phyloP scores from a whole-genome alignment of 768 basidiomycete species.

The Lentinula detonsa region DNA sequence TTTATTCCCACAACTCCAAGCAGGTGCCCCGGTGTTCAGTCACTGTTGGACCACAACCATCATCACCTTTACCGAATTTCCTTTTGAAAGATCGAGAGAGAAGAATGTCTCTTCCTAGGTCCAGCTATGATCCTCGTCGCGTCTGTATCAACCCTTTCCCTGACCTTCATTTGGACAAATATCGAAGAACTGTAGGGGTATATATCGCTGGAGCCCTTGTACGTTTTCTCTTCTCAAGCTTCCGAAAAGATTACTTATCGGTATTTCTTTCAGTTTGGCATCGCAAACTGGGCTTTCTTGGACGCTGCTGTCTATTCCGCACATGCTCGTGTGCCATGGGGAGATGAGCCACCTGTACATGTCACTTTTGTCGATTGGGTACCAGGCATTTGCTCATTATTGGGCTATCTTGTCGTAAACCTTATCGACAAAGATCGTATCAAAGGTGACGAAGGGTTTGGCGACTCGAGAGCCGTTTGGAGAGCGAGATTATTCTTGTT shows the following conservation, averaged over 20 bases:
- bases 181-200: constrained; percentile 79
- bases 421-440: constrained; percentile 93
- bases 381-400: constrained; percentile 87
- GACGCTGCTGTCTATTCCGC: constrained; percentile 90
- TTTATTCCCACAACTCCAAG: background rate
- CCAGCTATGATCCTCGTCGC: constrained; percentile 62
- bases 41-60: background rate
- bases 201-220: constrained; percentile 92
- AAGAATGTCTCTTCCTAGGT: constrained; percentile 41
- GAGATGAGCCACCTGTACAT: constrained; percentile 51
- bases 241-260: background rate
- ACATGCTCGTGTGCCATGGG: constrained; percentile 73
- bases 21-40: background rate
- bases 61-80: background rate
- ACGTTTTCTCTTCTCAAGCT: constrained; percentile 25
- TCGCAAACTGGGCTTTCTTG: constrained; percentile 93
- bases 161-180: constrained; percentile 63
- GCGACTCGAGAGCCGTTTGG: constrained; percentile 85
- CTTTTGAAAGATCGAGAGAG: background rate
- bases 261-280: constrained; percentile 63
- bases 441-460: constrained; percentile 71
- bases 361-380: constrained; percentile 96
- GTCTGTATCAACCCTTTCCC: constrained; percentile 83
- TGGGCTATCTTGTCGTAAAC: constrained; percentile 91
- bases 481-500: constrained; percentile 87